Percentiles rank a stretch among this genome's conserved stretches.
phyloP scores from a whole-genome alignment of 2,329 filamentous ascomycete genomes.

The Xylariaceae sp. region DNA sequence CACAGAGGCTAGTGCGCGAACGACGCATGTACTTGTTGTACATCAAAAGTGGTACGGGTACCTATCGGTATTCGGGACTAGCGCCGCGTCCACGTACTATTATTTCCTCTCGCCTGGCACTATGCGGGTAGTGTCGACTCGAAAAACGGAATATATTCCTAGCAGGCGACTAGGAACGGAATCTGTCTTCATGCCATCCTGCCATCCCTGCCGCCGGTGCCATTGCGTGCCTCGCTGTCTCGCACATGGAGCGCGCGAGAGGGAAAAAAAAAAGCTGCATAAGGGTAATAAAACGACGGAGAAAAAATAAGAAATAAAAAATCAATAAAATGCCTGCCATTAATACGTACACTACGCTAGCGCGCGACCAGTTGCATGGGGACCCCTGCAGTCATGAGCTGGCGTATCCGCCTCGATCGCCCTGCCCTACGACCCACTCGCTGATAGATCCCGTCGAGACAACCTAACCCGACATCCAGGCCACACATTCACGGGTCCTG shows the following conservation, averaged over 20 bases:
- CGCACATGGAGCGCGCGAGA: background rate
- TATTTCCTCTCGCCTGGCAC: no score
- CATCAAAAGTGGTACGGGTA: background rate
- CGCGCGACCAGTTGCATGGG: background rate
- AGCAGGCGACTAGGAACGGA: no score
- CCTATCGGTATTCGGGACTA: no score
- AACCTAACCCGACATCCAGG: slow-evolving; percentile 12
- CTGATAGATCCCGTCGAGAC: slow-evolving; percentile 20
- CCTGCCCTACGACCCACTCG: slow-evolving; percentile 17
- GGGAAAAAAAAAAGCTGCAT: background rate
- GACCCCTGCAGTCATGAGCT: slow-evolving; percentile 16
- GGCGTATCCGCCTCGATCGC: slow-evolving; percentile 21
- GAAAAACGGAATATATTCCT: no score
- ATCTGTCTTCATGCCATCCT: no score
- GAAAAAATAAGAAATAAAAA: slow-evolving; percentile 1
- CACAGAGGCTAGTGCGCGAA: background rate
- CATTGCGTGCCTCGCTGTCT: no score
- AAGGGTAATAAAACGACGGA: background rate
- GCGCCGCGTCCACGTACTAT: no score
- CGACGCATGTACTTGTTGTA: background rate
- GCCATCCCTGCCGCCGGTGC: no score
- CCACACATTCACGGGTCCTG: slow-evolving; percentile 10
- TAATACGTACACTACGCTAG: slow-evolving; percentile 9
- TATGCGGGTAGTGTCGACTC: no score
- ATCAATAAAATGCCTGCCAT: slow-evolving; percentile 5